These are phyloP conservation scores for Madurella fahalii DNA, from an alignment of 2,329 filamentous ascomycete species.

Conservation along the genomic window DNA sequence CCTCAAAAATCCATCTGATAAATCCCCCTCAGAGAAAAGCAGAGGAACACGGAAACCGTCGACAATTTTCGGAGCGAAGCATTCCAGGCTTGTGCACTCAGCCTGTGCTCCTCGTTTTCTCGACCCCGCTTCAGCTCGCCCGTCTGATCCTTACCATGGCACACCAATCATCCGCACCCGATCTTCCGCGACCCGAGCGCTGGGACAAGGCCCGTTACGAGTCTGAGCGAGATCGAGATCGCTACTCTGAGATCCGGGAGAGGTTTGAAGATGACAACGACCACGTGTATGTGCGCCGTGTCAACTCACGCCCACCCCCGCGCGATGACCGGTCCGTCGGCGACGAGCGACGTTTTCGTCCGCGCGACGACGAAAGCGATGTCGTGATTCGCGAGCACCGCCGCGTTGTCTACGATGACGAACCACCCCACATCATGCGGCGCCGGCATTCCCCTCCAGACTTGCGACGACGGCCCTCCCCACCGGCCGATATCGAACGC, in stretches of 20 bases:
- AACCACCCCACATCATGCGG: slow-evolving; percentile 33
- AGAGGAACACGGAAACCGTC: neutral
- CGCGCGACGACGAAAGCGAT: slow-evolving; percentile 45
- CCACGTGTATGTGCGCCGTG: slow-evolving; percentile 36
- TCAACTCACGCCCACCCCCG: slow-evolving; percentile 27
- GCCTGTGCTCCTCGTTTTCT: neutral
- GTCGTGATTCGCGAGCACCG: slow-evolving; percentile 44
- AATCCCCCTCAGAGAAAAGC: neutral
- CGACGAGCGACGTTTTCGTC: slow-evolving; percentile 39
- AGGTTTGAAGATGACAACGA: slow-evolving; percentile 52
- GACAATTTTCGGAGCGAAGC: neutral
- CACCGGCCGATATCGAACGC: slow-evolving; percentile 50
- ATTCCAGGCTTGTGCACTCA: neutral
- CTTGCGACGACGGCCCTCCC: slow-evolving; percentile 30
- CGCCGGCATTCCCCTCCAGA: slow-evolving; percentile 25
- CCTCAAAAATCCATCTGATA: slow-evolving; percentile 4
- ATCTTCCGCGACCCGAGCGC: slow-evolving; percentile 31
- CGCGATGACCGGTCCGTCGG: slow-evolving; percentile 39
- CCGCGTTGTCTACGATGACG: slow-evolving; percentile 50
- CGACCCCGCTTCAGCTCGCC: neutral
- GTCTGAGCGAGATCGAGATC: slow-evolving; percentile 43
- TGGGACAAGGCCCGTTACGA: slow-evolving; percentile 56
- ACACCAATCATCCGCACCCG: slow-evolving; percentile 20
- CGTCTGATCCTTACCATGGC: slow-evolving; percentile 16
- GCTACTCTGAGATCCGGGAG: slow-evolving; percentile 49